Evolutionary conservation across 2,329 filamentous ascomycete genomes (phyloP), one percentile per base, ranked within the genome.

Genomic region (Ophiostoma sp.): DNA sequence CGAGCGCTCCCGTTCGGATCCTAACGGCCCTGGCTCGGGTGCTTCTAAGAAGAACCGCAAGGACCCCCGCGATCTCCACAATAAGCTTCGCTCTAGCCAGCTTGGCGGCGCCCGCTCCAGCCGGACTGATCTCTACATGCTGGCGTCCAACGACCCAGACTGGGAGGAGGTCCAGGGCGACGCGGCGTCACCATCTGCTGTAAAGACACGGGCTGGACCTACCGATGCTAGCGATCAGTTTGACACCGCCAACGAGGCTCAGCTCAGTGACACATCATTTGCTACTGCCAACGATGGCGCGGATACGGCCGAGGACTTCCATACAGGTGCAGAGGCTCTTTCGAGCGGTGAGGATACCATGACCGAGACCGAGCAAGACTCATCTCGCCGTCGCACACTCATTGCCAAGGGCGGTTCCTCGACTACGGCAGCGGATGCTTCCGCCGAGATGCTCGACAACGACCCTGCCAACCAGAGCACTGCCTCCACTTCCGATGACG

Each of bases 231-330:
- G 86, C 71, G 92, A 95, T 76, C 86, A 89, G 1, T 95, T 95
- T 77, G 93, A 96, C 74, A 95, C 93, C 6, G 92, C 93, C 50
- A 93, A 93, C 74, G 94, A 97, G 79, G 89, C 88, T 0, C 73
- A 72, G 22, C 9, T 73, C 2, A 89, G 86, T 76, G 89, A 91
- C 75, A 88, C 87, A 25, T 88, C 87, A 9, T 91, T 91, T 75
- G 88, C 90, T 79, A 91, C 89, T 1, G 89, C 89, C 31, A 93
- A 97, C 78, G 95, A 98, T 82, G 90, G 90, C 36, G 88, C 86
- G 15, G 97, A 94, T 0, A 95, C 97, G 82, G 97, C 94, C 12
- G 95, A 98, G 77, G 94, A 94, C 76, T 98, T 98, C 88, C 93
- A 97, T 80, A 98, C 95, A 3, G 94, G 93, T n/a, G 89, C 90